Evolutionary conservation across 2,329 filamentous ascomycete species (phyloP).

Genomic region (Paecilomyces sp.): DNA sequence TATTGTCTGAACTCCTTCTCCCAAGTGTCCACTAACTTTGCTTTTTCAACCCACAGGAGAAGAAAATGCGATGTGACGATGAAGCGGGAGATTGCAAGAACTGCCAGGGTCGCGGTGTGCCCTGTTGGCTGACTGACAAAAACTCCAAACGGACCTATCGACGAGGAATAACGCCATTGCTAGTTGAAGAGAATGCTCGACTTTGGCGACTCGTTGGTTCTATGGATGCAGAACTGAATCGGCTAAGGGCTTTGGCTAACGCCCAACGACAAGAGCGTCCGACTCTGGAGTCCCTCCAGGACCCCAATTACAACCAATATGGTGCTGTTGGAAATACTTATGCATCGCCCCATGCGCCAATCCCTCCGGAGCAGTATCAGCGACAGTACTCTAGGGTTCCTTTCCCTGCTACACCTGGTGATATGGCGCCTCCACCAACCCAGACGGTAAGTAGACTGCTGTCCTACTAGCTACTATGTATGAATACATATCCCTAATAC

Average conservation of each 20-base stretch:
- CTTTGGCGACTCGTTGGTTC: constrained; percentile 10
- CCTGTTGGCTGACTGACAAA: constrained; percentile 18
- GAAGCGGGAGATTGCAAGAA: constrained; percentile 10
- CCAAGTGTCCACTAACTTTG: background rate
- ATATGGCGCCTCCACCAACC: background rate
- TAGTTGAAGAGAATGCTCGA: constrained; percentile 3
- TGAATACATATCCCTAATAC: background rate
- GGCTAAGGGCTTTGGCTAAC: background rate
- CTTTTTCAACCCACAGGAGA: constrained; percentile 6
- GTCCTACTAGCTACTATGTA: background rate
- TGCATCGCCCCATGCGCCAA: background rate
- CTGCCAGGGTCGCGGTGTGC: constrained; percentile 6
- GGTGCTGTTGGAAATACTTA: background rate
- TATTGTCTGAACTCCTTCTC: background rate
- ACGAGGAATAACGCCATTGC: constrained; percentile 12
- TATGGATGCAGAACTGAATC: constrained; percentile 3
- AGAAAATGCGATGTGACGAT: constrained; percentile 18
- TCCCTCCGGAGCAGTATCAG: background rate
- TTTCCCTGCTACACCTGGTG: background rate
- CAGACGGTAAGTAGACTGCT: background rate
- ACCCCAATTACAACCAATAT: background rate
- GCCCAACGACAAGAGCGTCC: background rate
- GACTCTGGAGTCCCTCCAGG: background rate
- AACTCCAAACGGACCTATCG: constrained; percentile 11
- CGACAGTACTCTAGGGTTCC: background rate